phyloP scores from a whole-genome alignment of 805 yeast genomes.

The Wickerhamomyces ciferrii region DNA sequence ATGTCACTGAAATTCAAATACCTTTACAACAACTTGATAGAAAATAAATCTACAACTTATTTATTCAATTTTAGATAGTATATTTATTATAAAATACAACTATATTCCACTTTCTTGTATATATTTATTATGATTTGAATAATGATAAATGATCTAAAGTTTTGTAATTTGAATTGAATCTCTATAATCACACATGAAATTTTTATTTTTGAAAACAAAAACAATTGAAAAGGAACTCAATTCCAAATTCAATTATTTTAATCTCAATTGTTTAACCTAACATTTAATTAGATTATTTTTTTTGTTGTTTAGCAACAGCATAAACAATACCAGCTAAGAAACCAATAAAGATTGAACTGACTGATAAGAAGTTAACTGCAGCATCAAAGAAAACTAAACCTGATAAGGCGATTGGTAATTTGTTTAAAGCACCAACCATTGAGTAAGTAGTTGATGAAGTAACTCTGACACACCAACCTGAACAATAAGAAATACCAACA shows the following conservation, averaged over 20 bases:
- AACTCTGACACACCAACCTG: constrained; percentile 99
- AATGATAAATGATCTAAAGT: too few species aligned
- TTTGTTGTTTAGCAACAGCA: constrained; percentile 90
- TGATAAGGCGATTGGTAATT: constrained; percentile 93
- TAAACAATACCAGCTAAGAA: constrained; percentile 94
- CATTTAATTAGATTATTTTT: constrained; percentile 15
- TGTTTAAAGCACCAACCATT: constrained; percentile 99
- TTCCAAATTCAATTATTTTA: too few species aligned
- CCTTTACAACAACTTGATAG: neutral
- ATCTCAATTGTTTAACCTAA: too few species aligned
- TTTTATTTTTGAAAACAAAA: neutral
- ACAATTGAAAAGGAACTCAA: neutral
- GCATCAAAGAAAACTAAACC: constrained; percentile 95
- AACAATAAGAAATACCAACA: constrained; percentile 96
- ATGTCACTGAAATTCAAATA: too few species aligned
- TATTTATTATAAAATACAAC: too few species aligned
- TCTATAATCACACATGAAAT: neutral
- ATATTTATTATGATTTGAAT: too few species aligned
- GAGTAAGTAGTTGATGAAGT: constrained; percentile 98
- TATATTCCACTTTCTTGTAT: neutral
- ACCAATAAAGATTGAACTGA: constrained; percentile 87
- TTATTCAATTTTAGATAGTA: neutral
- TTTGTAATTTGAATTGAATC: neutral
- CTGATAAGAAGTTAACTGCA: constrained; percentile 87
- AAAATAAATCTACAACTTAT: neutral